Base-by-base conservation (phyloP, 768 basidiomycete genomes). In the Clitopilus passeckerianus region DNA sequence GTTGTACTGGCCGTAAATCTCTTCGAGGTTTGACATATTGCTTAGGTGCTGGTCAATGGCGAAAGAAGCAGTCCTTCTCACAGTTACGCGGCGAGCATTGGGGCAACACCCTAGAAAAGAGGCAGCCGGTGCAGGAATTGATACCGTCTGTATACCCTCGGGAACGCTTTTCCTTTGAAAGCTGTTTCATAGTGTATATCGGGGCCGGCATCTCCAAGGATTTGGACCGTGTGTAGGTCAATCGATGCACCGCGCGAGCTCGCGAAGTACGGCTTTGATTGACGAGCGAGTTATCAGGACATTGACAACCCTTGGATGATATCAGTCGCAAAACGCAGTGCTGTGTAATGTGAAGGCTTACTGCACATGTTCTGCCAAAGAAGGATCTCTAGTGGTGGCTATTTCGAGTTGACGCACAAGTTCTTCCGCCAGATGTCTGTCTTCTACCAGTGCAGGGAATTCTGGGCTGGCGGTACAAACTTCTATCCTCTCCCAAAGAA, bases 401-500 rank as follows among this genome's bases (percentile, higher is more conserved):
- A 55, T 22, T 34, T 55, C 54, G 5, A 55, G 30, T 22, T 55
- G 54, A 10, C 54, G 30, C 12, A 55, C 22, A 24, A 67, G 57
- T 24, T 66, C 59, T 2, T 53, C 62, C 0, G 64, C 61, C 14
- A 66, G 43, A 9, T 59, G 50, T 20, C 57, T 64, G 6, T 53
- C 33, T 16, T 16, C 54, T 14, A 9, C 37, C 5, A 18, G n/a
- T 41, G 3, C 10, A 5, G 2, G 15, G 12, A 5, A 14, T 9
- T 41, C 15, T 12, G 12, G 10, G n/a, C 15, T 15, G 22, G 6
- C 23, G 16, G 53, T 53, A 27, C 64, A 67, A 14, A 62, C 64
- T 57, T 70, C 67, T 33, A 68, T 61, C 34, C 53, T 57, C 37
- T 61, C 46, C 64, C 65, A 70, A n/a, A 62, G 46, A 5, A 61